Evolutionary conservation across 75 land plant species (phyloP).

Genomic region (Selaginella tamariscina): DNA sequence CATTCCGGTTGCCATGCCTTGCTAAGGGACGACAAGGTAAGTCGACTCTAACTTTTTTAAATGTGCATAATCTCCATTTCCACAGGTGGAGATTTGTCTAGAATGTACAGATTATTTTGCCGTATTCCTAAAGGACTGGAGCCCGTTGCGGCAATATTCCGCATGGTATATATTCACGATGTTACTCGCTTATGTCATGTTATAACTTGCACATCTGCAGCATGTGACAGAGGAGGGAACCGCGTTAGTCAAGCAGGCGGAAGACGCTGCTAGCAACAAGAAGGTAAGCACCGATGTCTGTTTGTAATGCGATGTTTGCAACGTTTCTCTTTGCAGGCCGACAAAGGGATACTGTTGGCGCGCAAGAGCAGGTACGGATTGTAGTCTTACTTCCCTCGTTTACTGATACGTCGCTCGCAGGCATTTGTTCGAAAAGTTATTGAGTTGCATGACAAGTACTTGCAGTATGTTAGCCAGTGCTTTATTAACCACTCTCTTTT

Average conservation of each 20-base stretch:
- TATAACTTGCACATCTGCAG: too few relatives aligned
- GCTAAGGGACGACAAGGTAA: slow-evolving; percentile 77
- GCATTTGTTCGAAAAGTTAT: slow-evolving; percentile 75
- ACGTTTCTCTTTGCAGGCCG: slow-evolving; percentile 56
- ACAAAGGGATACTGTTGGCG: slow-evolving; percentile 76
- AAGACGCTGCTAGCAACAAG: slow-evolving; percentile 79
- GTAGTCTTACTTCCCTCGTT: background rate
- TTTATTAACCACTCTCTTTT: slow-evolving; percentile 70
- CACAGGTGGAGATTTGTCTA: slow-evolving; percentile 68
- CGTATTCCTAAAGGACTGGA: slow-evolving; percentile 67
- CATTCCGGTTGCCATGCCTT: slow-evolving; percentile 80
- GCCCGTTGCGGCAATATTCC: slow-evolving; percentile 61
- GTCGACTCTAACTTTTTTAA: background rate
- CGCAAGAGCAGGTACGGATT: slow-evolving; percentile 68
- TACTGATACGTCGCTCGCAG: slow-evolving; percentile 23
- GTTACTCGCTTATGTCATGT: too few relatives aligned
- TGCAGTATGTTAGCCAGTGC: slow-evolving; percentile 69
- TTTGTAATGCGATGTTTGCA: too few relatives aligned
- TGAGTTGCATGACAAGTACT: slow-evolving; percentile 82
- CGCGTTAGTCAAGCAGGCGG: slow-evolving; percentile 69
- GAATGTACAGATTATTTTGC: slow-evolving; percentile 72
- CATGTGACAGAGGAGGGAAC: slow-evolving; percentile 75
- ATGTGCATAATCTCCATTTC: background rate
- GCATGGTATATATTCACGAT: too few relatives aligned
- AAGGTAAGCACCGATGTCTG: too few relatives aligned